These are phyloP conservation scores for Dactylonectria macrodidyma DNA, from an alignment of 2,329 filamentous ascomycete genomes.

Conservation along the genomic window DNA sequence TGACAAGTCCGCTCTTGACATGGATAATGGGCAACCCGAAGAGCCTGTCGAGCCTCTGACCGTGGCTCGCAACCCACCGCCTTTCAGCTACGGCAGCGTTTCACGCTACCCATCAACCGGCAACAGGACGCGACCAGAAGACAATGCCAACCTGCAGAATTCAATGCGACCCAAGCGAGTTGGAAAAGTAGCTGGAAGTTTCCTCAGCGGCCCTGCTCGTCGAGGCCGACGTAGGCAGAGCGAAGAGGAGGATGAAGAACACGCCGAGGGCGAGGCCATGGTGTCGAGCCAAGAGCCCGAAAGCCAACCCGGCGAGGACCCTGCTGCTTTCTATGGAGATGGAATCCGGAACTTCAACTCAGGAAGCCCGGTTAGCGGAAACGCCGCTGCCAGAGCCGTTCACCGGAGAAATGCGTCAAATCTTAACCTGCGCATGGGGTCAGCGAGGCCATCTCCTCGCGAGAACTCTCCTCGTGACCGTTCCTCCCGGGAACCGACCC, in stretches of 20 bases:
- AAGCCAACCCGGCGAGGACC: conserved; percentile 56
- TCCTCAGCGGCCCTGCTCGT: conserved; percentile 84
- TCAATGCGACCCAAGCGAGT: conserved; percentile 85
- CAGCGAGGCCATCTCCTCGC: conserved; percentile 50
- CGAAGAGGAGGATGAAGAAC: conserved; percentile 68
- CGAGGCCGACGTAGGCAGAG: conserved; percentile 72
- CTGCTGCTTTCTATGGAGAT: conserved; percentile 61
- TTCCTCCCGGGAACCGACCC: conserved; percentile 12
- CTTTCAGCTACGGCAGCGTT: conserved; percentile 66
- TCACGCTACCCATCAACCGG: conserved; percentile 67
- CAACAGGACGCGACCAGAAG: conserved; percentile 68
- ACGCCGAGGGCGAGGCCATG: conserved; percentile 59
- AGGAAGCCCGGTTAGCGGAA: conserved; percentile 71
- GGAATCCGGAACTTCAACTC: conserved; percentile 66
- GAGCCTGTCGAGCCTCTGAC: conserved; percentile 67
- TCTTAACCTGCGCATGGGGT: conserved; percentile 53
- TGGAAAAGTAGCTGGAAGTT: conserved; percentile 81
- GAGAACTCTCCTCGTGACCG: conserved; percentile 2
- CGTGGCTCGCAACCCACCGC: conserved; percentile 62
- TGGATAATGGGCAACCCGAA: conserved; percentile 63
- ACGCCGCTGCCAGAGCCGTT: conserved; percentile 58
- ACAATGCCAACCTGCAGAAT: conserved; percentile 77
- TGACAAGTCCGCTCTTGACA: conserved; percentile 56
- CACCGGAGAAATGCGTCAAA: conserved; percentile 59
- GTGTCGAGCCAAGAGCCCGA: conserved; percentile 60